Percentiles rank a stretch among this genome's conserved stretches.
Conservation (phyloP, 1,284 basidiomycete genomes). For the Ustilago shanxiensis region DNA sequence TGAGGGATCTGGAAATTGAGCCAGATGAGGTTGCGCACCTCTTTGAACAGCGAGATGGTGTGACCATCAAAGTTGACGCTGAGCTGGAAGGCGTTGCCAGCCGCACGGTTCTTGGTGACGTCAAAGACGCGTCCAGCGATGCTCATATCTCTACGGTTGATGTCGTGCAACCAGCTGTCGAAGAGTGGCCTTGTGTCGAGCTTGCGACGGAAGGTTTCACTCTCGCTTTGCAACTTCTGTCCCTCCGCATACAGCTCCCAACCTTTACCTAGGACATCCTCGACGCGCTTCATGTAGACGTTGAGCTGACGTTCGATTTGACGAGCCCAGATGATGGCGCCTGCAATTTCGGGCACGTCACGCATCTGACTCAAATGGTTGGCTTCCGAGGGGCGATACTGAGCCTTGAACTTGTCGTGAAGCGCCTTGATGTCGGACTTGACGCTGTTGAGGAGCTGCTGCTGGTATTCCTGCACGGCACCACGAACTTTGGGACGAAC, state of each 20-base stretch:
- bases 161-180: constrained; percentile 96
- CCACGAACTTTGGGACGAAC: constrained; percentile 89
- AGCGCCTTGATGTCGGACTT: constrained; percentile 96
- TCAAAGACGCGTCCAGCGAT: constrained; percentile 97
- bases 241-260: constrained; percentile 99
- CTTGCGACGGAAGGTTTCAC: constrained; percentile 91
- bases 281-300: constrained; percentile 99
- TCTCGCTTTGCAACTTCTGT: constrained; percentile 93
- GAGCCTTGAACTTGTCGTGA: constrained; percentile 85
- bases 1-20: constrained; percentile 94
- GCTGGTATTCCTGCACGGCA: constrained; percentile 98
- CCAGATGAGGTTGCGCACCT: constrained; percentile 95
- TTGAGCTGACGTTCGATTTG: constrained; percentile 97
- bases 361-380: constrained; percentile 99
- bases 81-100: constrained; percentile 77
- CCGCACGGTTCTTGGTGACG: constrained; percentile 81
- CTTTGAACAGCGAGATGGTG: constrained; percentile 97
- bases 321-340: constrained; percentile 97
- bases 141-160: constrained; percentile 86
- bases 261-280: constrained; percentile 96
- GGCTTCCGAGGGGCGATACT: constrained; percentile 93
- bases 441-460: constrained; percentile 76
- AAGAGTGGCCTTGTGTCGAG: constrained; percentile 93
- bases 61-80: constrained; percentile 97
- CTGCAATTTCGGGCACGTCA: constrained; percentile 94